These are phyloP conservation scores for Alloteropsis semialata DNA, from an alignment of 176 grass and related monocot genomes.

Conservation along the genomic window DNA sequence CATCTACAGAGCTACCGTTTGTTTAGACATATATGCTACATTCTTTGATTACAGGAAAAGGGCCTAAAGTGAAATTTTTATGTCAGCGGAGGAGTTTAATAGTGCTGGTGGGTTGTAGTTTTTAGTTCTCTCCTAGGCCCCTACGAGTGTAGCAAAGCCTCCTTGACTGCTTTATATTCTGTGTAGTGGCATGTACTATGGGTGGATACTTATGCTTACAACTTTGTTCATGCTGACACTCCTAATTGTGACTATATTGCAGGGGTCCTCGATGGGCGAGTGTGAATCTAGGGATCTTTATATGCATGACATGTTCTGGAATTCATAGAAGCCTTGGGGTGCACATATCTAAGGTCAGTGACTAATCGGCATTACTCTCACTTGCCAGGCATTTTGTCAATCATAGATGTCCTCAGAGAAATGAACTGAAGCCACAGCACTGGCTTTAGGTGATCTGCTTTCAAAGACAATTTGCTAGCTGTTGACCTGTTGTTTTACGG, in stretches of 20 bases:
- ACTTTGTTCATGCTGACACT: not conserved
- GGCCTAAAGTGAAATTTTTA: not conserved
- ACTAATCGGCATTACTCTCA: not conserved
- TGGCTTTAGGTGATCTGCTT: not conserved
- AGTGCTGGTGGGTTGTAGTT: not conserved
- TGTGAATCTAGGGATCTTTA: slow-evolving; percentile 94
- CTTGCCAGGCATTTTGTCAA: not conserved
- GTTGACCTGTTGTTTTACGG: not conserved
- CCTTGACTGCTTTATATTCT: not conserved
- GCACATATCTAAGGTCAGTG: slow-evolving; percentile 94
- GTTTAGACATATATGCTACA: slow-evolving; percentile 11
- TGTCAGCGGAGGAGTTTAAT: not conserved
- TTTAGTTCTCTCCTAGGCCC: not conserved
- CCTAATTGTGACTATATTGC: slow-evolving; percentile 12
- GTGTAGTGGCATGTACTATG: not conserved
- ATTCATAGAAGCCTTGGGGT: slow-evolving; percentile 99
- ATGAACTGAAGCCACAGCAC: not conserved
- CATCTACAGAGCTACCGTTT: not conserved
- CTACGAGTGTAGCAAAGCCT: not conserved
- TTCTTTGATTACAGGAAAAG: not conserved
- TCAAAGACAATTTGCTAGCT: slow-evolving; percentile 11
- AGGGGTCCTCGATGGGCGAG: slow-evolving; percentile 99
- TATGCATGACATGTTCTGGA: slow-evolving; percentile 99
- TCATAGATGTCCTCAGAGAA: slow-evolving; percentile 1
- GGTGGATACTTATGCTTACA: not conserved